phyloP scores from a whole-genome alignment of 202 grass and related monocot species.

The Zizania palustris region DNA sequence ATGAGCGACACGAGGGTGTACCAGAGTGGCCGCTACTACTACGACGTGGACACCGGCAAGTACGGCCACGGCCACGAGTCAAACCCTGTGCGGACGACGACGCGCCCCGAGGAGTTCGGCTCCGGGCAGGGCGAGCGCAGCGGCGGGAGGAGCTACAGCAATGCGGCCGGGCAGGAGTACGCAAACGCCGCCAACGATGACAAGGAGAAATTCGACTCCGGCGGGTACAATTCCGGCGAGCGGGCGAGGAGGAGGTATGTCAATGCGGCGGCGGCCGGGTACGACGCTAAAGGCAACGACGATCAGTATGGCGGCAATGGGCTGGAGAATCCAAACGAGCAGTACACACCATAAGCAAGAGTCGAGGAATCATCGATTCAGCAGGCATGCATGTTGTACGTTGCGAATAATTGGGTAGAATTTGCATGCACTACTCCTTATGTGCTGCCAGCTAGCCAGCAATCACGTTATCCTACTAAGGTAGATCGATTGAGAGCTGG shows the following conservation, averaged over 20 bases:
- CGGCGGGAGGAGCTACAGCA: constrained; percentile 18
- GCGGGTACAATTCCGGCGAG: not conserved
- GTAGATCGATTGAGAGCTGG: not conserved
- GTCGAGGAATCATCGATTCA: not conserved
- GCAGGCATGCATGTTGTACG: not conserved
- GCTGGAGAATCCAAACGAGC: not conserved
- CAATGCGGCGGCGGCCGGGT: not conserved
- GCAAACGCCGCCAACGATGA: not conserved
- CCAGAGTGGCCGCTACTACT: constrained; percentile 61
- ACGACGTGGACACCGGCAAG: constrained; percentile 52
- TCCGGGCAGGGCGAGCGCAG: not conserved
- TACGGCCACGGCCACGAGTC: constrained; percentile 56
- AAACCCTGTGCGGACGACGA: constrained; percentile 41
- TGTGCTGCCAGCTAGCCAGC: not conserved
- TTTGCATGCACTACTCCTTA: not conserved
- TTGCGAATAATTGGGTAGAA: not conserved
- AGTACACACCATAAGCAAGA: constrained; percentile 39
- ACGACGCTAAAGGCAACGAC: constrained; percentile 11
- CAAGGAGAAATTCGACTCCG: not conserved
- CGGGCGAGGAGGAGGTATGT: not conserved
- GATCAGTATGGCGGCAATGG: not conserved
- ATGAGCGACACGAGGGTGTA: constrained; percentile 64
- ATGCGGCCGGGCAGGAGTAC: constrained; percentile 8
- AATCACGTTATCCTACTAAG: not conserved
- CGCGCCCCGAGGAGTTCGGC: constrained; percentile 9